Conservation (phyloP, 345 rosid species). For the Carallia pectinifolia region DNA sequence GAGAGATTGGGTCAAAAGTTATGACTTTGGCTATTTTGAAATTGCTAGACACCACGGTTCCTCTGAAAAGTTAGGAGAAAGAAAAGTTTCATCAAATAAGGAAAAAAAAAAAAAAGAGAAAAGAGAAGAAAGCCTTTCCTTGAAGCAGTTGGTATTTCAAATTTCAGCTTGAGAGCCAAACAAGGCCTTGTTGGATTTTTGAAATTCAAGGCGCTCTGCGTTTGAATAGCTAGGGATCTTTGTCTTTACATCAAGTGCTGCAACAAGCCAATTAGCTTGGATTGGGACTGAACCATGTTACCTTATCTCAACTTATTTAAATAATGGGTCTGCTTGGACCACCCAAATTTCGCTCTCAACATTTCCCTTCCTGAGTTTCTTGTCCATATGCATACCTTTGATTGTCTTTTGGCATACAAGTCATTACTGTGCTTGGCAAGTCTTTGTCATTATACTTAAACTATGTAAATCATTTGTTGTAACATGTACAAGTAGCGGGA, state of each 20-base stretch:
- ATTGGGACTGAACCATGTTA: slow-evolving; percentile 7
- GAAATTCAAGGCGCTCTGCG: slow-evolving; percentile 5
- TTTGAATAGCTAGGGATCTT: slow-evolving; percentile 12
- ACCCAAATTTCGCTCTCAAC: slow-evolving; percentile 3
- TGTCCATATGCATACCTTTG: not conserved
- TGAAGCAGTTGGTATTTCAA: not conserved
- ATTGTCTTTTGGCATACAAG: slow-evolving; percentile 17
- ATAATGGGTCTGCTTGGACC: slow-evolving; percentile 14
- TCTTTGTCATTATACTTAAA: not conserved
- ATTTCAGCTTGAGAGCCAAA: slow-evolving; percentile 2
- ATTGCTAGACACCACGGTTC: too few species aligned
- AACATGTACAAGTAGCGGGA: not conserved
- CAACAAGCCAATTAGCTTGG: slow-evolving; percentile 9
- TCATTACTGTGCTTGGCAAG: slow-evolving; percentile 1
- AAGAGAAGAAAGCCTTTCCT: not conserved
- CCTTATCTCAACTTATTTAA: slow-evolving; percentile 14
- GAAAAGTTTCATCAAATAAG: too few species aligned
- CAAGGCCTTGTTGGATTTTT: not conserved
- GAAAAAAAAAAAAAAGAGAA: too few species aligned
- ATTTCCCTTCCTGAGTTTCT: not conserved
- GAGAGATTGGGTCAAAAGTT: too few species aligned
- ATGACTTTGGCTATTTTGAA: too few species aligned
- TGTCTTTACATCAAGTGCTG: slow-evolving; percentile 11
- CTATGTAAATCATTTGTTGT: not conserved
- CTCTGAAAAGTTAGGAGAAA: too few species aligned